Evolutionary conservation across 306 rosid species (phyloP).

Genomic region (Cucumis hystrix): DNA sequence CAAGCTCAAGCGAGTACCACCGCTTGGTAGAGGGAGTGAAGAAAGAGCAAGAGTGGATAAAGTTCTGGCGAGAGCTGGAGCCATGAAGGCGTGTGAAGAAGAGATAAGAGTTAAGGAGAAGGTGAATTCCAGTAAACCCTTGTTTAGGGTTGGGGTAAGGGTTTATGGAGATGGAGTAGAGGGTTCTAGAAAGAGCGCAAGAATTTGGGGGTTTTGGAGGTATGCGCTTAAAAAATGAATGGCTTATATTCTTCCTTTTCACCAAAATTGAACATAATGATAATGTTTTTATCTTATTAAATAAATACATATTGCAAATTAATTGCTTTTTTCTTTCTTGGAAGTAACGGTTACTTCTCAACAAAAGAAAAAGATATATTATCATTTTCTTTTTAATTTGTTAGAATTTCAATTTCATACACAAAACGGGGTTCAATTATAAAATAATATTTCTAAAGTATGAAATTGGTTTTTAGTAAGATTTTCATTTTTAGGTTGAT

Average conservation of each 20-base stretch:
- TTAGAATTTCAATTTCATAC: too few species aligned
- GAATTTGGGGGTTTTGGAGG: slow-evolving; percentile 2
- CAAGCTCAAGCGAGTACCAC: slow-evolving; percentile 19
- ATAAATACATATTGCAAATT: not conserved
- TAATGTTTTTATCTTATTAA: not conserved
- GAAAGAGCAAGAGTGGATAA: slow-evolving; percentile 44
- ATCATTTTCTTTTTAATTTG: too few species aligned
- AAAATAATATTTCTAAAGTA: too few species aligned
- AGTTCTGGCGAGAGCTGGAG: slow-evolving; percentile 68
- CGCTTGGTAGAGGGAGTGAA: slow-evolving; percentile 25
- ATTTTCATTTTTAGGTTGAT: too few species aligned
- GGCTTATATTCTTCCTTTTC: slow-evolving; percentile 34
- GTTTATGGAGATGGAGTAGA: slow-evolving; percentile 22
- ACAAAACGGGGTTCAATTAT: too few species aligned
- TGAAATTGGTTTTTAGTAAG: too few species aligned
- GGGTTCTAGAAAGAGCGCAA: slow-evolving; percentile 27
- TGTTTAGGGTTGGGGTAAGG: slow-evolving; percentile 3
- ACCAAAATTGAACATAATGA: not conserved
- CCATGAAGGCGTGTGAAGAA: slow-evolving; percentile 25
- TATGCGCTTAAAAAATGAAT: slow-evolving; percentile 5
- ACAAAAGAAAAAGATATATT: too few species aligned
- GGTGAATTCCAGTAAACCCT: slow-evolving; percentile 18
- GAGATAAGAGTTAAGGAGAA: slow-evolving; percentile 5
- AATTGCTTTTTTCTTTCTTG: not conserved
- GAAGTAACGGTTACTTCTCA: not conserved